Evolutionary conservation across 2,329 filamentous ascomycete genomes (phyloP).

Genomic region (Hymenoscyphus occultus): DNA sequence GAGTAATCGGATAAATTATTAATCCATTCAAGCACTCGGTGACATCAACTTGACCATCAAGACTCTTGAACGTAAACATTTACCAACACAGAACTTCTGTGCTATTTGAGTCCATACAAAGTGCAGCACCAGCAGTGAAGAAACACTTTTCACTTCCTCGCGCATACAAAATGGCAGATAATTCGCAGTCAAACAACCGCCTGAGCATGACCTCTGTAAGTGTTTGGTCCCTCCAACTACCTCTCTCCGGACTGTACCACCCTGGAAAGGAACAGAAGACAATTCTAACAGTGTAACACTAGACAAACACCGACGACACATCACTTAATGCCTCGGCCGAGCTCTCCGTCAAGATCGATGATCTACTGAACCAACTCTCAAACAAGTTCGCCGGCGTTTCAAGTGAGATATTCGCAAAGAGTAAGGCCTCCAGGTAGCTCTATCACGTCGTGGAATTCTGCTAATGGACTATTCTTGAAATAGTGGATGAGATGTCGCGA

Average conservation of each 20-base stretch:
- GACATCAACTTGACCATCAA: not conserved
- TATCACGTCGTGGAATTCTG: not conserved
- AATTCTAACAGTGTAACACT: not conserved
- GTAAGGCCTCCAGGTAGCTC: slow-evolving; percentile 49
- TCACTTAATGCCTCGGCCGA: slow-evolving; percentile 31
- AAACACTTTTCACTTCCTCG: not conserved
- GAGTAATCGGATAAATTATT: no score
- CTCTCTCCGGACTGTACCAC: not conserved
- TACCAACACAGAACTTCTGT: not conserved
- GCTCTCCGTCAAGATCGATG: slow-evolving; percentile 65
- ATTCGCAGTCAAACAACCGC: slow-evolving; percentile 1
- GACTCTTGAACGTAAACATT: not conserved
- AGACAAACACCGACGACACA: slow-evolving; percentile 27
- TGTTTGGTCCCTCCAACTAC: not conserved
- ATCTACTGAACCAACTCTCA: slow-evolving; percentile 78
- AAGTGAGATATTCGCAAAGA: slow-evolving; percentile 83
- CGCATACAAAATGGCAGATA: not conserved
- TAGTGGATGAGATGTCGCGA: slow-evolving; percentile 93
- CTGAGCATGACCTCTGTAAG: slow-evolving; percentile 9
- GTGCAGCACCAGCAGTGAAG: not conserved
- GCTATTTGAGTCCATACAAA: not conserved
- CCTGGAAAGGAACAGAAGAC: not conserved
- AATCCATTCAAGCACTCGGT: not conserved
- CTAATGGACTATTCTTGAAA: not conserved
- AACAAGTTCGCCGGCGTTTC: slow-evolving; percentile 84